A percentile compares a stretch with the other conserved stretches of the same genome.
These are phyloP conservation scores for Ustilago nuda DNA, from an alignment of 1,284 basidiomycete genomes.

Conservation along the genomic window DNA sequence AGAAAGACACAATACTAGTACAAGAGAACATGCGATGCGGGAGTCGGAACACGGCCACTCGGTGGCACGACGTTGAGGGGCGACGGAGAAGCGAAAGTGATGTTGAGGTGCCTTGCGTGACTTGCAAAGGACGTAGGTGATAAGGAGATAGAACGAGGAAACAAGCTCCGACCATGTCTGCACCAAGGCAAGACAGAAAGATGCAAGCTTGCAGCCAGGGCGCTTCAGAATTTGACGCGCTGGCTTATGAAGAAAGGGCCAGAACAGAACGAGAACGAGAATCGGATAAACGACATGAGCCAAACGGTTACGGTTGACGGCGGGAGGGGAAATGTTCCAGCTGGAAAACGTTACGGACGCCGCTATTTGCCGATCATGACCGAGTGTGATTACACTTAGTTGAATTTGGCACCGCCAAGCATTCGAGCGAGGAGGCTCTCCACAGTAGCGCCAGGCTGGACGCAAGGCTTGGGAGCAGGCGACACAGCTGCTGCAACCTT, in stretches of 20 bases:
- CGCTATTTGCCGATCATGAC: neutral
- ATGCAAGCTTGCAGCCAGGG: conserved; percentile 39
- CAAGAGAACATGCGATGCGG: conserved; percentile 34
- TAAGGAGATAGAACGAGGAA: conserved; percentile 2
- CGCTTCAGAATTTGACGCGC: conserved; percentile 59
- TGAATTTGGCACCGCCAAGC: conserved; percentile 46
- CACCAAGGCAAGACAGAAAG: neutral
- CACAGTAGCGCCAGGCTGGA: conserved; percentile 51
- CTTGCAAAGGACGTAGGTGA: neutral
- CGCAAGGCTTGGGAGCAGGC: conserved; percentile 31
- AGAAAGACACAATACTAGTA: conserved; percentile 19
- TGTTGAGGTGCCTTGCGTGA: neutral
- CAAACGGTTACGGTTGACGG: neutral
- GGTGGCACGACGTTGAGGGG: conserved; percentile 12
- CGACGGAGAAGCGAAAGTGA: neutral
- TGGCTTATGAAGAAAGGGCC: conserved; percentile 18
- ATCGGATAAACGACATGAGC: neutral
- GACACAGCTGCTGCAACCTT: conserved; percentile 23
- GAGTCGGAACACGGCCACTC: conserved; percentile 17
- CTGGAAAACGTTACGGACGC: neutral
- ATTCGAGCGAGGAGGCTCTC: conserved; percentile 58
- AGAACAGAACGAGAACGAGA: neutral
- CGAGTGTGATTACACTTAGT: neutral
- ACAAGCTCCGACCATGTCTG: conserved; percentile 14
- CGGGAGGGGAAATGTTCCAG: neutral